Conservation (phyloP, 306 rosid species). For the Trichosanthes cucumerina region DNA sequence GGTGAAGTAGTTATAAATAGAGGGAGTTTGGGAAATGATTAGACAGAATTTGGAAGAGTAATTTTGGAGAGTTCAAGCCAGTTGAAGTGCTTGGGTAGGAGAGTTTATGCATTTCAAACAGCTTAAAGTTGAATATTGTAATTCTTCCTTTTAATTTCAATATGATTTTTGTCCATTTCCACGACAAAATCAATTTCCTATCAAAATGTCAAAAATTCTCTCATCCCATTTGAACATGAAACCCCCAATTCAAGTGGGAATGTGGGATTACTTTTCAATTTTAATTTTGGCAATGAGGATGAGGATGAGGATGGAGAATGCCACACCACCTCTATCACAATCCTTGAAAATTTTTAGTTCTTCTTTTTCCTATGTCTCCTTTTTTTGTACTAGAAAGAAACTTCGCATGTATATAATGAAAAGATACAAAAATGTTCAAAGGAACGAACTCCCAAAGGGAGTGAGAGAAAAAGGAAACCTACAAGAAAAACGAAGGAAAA, state of each 20-base stretch:
- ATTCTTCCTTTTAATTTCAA: neutral
- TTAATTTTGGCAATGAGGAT: no score
- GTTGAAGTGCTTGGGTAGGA: neutral
- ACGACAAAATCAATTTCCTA: neutral
- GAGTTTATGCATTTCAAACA: neutral
- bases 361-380: no score
- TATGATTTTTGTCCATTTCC: neutral
- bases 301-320: neutral
- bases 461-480: no score
- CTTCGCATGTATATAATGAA: no score
- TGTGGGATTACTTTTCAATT: neutral
- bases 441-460: no score
- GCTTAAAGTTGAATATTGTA: neutral
- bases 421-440: no score
- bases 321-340: neutral
- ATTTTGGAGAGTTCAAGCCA: neutral
- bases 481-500: neutral
- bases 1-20: neutral
- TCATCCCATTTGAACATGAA: neutral
- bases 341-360: neutral
- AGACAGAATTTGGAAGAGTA: neutral
- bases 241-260: neutral
- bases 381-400: no score
- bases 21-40: neutral
- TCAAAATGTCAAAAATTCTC: neutral